phyloP scores from a whole-genome alignment of 202 grass and related monocot species.

The Elaeis oleifera region DNA sequence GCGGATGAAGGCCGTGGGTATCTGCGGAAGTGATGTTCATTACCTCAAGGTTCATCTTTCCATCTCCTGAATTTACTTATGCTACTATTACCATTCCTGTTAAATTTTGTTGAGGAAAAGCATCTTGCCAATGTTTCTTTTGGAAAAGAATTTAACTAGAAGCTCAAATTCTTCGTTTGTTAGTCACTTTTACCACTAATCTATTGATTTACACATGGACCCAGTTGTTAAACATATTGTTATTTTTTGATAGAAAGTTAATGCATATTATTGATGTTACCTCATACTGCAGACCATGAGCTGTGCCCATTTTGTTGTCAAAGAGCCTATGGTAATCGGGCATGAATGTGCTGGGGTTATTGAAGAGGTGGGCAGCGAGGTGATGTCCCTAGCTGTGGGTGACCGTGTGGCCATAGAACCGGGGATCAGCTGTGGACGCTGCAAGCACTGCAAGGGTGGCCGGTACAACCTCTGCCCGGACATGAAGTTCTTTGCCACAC shows the following conservation, averaged over 20 bases:
- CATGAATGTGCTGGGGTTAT: constrained; percentile 87
- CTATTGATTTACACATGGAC: no score
- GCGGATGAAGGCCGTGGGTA: constrained; percentile 90
- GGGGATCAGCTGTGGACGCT: constrained; percentile 82
- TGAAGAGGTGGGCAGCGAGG: constrained; percentile 63
- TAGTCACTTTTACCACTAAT: no score
- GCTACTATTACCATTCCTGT: no score
- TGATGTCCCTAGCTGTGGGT: constrained; percentile 40
- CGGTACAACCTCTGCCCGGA: constrained; percentile 89
- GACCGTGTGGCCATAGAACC: constrained; percentile 86
- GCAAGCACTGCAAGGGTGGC: constrained; percentile 80
- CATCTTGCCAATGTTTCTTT: no score
- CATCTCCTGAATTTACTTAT: neutral
- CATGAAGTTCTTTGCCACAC: constrained; percentile 94
- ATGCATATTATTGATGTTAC: no score
- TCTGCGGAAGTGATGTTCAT: constrained; percentile 93
- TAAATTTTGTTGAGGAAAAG: no score
- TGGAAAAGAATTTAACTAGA: no score
- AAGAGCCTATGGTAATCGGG: constrained; percentile 94
- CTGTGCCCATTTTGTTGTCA: constrained; percentile 81
- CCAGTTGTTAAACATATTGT: no score
- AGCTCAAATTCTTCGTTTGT: no score
- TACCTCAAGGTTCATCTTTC: constrained; percentile 64
- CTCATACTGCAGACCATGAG: constrained; percentile 44
- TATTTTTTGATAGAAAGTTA: no score